Base-by-base conservation (phyloP, 257 asterid species). In the Solanum gracilifrons region DNA sequence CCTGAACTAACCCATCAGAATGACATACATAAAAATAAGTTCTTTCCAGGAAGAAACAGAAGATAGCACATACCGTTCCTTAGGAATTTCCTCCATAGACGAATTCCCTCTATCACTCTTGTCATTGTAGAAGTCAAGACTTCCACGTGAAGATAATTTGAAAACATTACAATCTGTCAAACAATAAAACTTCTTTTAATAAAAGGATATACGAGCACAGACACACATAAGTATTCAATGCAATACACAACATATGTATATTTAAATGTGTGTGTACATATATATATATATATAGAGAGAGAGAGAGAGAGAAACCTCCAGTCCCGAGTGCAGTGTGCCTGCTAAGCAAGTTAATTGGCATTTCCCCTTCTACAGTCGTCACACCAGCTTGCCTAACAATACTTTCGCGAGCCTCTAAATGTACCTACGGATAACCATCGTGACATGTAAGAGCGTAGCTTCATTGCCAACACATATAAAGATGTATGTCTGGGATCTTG, bases 351-450 rank as follows among this genome's bases (percentile, higher is more conserved):
- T 58, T 66, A 37, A 68, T 60, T 43, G 87, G 87, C 39, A 39
- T 29, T 37, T 85, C 87, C 80, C 87, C 87, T 68, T 85, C 87
- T 66, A 37, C 37, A 37, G 77, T 18, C 58, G 25, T 43, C 80
- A n/a, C 16, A 85, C 80, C 80, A 85, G 87, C 87, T 37, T 62
- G 87, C 80, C 62, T 32, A 66, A 18, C 41, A 6, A 62, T 39
- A 85, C 80, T 80, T 80, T 80, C 80, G 21, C 64, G 60, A 66
- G 80, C 77, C 64, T 85, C 87, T 16, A 85, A n/a, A 36, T 66
- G 79, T 48, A 80, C 27, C 85, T 80, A 31, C 41, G 46, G 85
- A 80, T 46, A 80, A 10, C 85, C 85, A 80, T 46, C 20, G 13
- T 29, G 68, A 80, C 68, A 80, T 80, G 68, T 46, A 80, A 80